Conservation (phyloP, 345 rosid species). For the Pugionium cornutum region DNA sequence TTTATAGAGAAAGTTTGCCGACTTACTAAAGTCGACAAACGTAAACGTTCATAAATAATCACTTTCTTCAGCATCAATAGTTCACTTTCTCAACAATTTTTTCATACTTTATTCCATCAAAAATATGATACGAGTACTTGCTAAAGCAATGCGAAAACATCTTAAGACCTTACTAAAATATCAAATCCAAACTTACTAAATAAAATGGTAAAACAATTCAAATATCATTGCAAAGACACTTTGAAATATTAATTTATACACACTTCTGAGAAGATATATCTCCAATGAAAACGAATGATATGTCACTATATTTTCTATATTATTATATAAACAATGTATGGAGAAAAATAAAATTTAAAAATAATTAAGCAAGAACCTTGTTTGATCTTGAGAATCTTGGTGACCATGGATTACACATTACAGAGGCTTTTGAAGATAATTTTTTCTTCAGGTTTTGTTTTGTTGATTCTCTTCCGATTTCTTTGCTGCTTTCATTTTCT, state of each 20-base stretch:
- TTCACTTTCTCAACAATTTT: no score
- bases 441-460: conserved; percentile 34
- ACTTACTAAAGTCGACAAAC: no score
- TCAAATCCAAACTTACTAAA: background rate
- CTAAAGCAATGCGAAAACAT: background rate
- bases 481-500: conserved; percentile 32
- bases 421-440: conserved; percentile 34
- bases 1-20: no score
- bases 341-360: background rate
- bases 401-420: conserved; percentile 37
- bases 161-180: background rate
- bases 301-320: conserved; percentile 25
- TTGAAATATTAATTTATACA: conserved; percentile 30
- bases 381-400: conserved; percentile 38
- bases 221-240: conserved; percentile 30
- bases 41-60: no score
- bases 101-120: background rate
- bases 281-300: conserved; percentile 19
- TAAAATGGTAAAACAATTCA: conserved; percentile 13
- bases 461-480: conserved; percentile 30
- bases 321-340: conserved; percentile 31
- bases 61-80: no score
- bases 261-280: conserved; percentile 20
- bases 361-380: conserved; percentile 32
- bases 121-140: background rate